Base-by-base conservation (phyloP, 2,329 filamentous ascomycete species). In the Chrysoporthe cubensis region DNA sequence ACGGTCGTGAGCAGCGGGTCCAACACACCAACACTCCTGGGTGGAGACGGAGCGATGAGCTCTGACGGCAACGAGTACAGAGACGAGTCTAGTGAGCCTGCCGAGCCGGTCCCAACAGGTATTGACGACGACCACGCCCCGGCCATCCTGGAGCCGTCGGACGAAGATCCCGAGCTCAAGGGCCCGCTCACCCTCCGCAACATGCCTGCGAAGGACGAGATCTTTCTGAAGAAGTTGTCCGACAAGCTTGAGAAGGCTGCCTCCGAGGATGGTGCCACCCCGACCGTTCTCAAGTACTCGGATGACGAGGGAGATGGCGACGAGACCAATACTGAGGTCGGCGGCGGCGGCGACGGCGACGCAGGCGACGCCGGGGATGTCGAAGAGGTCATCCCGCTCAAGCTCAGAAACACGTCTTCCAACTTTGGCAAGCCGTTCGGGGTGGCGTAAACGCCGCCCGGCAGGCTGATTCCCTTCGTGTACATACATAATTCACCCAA, bases 151-250 rank as follows among this genome's bases (percentile, higher is more conserved):
- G 80, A 84, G 40, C 77, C 75, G 9, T 70, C 64, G 8, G 80
- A 82, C 16, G 76, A 78, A 4, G 86, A 87, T 69, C 77, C 75
- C 1, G 76, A 79, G 26, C 77, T 88, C 43, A 84, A 80, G 64
- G 85, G 84, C 0, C 86, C 85, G 9, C 72, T 88, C 62, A 85
- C 84, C 78, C 78, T 88, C 48, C 80, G 81, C 67, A 88, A 88
- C 70, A 83, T 85, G 68, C 85, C 85, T 1, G 84, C 83, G 1
- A 80, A 85, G 61, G 86, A 88, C 67, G 85, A 87, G 71, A 76
- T 83, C 32, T 88, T 88, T 70, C 82, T 85, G 62, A 78, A 78
- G 57, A 77, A 78, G 67, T 74, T 88, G 18, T 81, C 83, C 48
- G 80, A 85, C 72, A 87, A 84, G 73, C 79, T 88, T 2, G 80